These are phyloP conservation scores for Phytophthora brassicae DNA, from an alignment of 352 stramenopile genomes.

Conservation along the genomic window DNA sequence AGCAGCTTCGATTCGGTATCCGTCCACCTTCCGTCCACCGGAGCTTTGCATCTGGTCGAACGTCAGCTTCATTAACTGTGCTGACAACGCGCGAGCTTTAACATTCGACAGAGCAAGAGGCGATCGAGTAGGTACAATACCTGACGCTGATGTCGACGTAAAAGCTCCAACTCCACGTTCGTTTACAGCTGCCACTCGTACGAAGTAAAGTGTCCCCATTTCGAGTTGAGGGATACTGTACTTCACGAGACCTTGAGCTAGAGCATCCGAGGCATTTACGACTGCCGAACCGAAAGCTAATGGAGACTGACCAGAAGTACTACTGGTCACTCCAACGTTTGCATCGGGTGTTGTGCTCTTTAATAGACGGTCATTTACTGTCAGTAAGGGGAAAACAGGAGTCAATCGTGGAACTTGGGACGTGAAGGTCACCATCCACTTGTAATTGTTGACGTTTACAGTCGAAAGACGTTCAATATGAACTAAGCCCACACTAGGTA, in stretches of 20 bases:
- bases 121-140: slow-evolving; percentile 45
- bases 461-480: slow-evolving; percentile 84
- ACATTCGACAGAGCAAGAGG: slow-evolving; percentile 58
- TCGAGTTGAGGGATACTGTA: slow-evolving; percentile 62
- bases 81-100: slow-evolving; percentile 32
- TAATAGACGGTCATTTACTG: slow-evolving; percentile 57
- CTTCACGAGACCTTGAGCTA: slow-evolving; percentile 18
- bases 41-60: slow-evolving; percentile 67
- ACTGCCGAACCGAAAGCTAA: slow-evolving; percentile 37
- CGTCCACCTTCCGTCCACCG: slow-evolving; percentile 53
- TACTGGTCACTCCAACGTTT: slow-evolving; percentile 32
- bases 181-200: slow-evolving; percentile 82
- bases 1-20: slow-evolving; percentile 55
- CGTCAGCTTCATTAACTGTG: slow-evolving; percentile 45
- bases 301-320: slow-evolving; percentile 35
- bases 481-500: slow-evolving; percentile 89
- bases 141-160: slow-evolving; percentile 9
- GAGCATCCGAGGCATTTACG: slow-evolving; percentile 18
- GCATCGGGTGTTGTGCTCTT: slow-evolving; percentile 17
- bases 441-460: slow-evolving; percentile 61
- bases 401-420: slow-evolving; percentile 44
- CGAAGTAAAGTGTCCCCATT: slow-evolving; percentile 70
- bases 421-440: slow-evolving; percentile 91
- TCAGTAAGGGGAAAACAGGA: slow-evolving; percentile 39
- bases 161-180: slow-evolving; percentile 82